Evolutionary conservation across 1,139 yeast species (phyloP), one percentile per base, ranked within the genome.

Genomic region (Hansenula anomala): DNA sequence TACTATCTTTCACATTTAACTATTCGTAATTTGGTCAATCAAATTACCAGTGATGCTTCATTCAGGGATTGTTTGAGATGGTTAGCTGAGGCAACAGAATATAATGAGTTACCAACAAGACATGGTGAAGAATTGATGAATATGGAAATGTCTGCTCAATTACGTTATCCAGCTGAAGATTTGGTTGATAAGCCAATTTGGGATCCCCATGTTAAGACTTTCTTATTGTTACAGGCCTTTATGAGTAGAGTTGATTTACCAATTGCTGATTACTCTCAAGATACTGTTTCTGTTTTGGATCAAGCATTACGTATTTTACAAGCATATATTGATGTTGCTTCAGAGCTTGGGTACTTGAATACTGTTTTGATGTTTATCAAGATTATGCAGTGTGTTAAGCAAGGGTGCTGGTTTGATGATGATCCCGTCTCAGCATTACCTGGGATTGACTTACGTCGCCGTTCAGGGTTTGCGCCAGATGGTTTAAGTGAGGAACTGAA

Each of bases 161-260:
- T 89, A 69, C 71, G 94, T 43, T 92, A 78, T 53, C 81, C 87
- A 4, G 94, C 84, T 0, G 67, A 64, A 15, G 67, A 59, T 28
- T 70, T 46, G 53, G 69, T 71, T 24, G 75, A 74, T 43, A 79
- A 80, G 47, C 83, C 81, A 46, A 82, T 89, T 60, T 89, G 96
- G 84, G 96, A 92, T 60, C 97, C 98, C 3, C 97, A 92, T 60
- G 90, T 92, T 47, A 92, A 92, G 58, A 82, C 96, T 1, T 92
- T 77, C 55, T 68, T 92, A 49, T 70, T 92, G 44, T 59, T 92
- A 13, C 97, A 94, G 60, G 97, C 97, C 0, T 88, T 77, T 54
- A 76, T 94, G 75, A 75, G 84, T 43, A 69, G 96, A 41, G 73
- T 85, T 12, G 95, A 87, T 45, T 66, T 92, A 37, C 98, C 98